Evolutionary conservation across 116 monocot species (phyloP).

Genomic region (Iris pallida): DNA sequence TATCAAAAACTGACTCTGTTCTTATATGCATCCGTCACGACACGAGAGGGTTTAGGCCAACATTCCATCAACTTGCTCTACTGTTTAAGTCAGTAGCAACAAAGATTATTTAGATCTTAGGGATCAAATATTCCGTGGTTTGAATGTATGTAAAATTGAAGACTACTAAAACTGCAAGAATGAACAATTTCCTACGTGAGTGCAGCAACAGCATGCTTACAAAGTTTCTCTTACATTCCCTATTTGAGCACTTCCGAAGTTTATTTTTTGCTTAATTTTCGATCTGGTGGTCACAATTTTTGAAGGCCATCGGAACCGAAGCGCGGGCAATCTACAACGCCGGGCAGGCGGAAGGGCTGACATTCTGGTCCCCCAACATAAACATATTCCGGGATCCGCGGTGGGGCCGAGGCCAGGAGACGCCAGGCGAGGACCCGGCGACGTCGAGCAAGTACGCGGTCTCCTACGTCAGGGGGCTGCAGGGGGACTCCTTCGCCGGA

Average conservation of each 20-base stretch:
- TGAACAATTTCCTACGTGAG: not conserved
- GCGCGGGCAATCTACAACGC: constrained; percentile 75
- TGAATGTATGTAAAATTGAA: constrained; percentile 83
- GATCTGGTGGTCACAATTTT: not conserved
- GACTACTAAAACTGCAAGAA: constrained; percentile 80
- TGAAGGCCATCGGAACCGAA: constrained; percentile 68
- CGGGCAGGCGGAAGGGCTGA: constrained; percentile 74
- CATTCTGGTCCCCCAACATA: constrained; percentile 90
- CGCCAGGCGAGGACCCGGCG: constrained; percentile 82
- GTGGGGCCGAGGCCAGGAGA: constrained; percentile 97
- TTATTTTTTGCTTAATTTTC: not conserved
- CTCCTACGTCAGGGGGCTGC: constrained; percentile 69
- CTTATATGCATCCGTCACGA: too few relatives aligned
- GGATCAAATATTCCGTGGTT: constrained; percentile 20
- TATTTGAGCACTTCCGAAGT: not conserved
- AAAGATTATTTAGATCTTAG: too few relatives aligned
- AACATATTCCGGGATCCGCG: constrained; percentile 89
- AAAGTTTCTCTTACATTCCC: too few relatives aligned
- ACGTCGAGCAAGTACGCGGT: constrained; percentile 62
- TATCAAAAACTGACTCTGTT: too few relatives aligned
- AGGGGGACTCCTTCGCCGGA: constrained; percentile 62
- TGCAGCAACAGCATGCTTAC: not conserved
- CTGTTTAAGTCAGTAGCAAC: too few relatives aligned
- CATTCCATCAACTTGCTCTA: too few relatives aligned
- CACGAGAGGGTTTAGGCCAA: too few relatives aligned